These are phyloP conservation scores for Leucosporidium creatinivorum DNA, from an alignment of 768 basidiomycete genomes.

Conservation along the genomic window DNA sequence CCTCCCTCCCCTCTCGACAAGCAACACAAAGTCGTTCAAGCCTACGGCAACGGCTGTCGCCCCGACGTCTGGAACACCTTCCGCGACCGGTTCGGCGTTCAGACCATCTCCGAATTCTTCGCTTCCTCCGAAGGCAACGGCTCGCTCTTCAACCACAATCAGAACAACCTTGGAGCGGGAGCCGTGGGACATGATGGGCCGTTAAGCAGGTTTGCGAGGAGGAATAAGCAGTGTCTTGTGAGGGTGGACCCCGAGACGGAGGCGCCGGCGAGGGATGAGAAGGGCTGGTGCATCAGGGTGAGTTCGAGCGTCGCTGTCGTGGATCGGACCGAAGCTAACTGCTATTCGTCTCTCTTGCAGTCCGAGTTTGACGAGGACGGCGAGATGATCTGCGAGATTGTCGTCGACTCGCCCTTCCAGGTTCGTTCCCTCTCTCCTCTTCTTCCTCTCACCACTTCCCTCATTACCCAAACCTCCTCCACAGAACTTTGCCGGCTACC, in stretches of 20 bases:
- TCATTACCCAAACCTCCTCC: not conserved
- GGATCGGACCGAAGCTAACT: not conserved
- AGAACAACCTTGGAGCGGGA: constrained; percentile 16
- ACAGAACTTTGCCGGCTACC: constrained; percentile 21
- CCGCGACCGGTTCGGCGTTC: constrained; percentile 27
- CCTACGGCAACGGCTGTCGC: constrained; percentile 30
- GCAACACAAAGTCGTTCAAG: constrained; percentile 21
- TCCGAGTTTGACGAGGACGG: constrained; percentile 14
- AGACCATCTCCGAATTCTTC: constrained; percentile 28
- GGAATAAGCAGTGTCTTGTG: constrained; percentile 17
- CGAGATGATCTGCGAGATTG: constrained; percentile 25
- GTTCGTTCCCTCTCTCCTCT: not conserved
- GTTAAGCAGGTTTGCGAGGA: not conserved
- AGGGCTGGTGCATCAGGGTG: constrained; percentile 18
- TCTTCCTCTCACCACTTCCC: not conserved
- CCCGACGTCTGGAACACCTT: constrained; percentile 32
- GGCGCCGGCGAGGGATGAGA: constrained; percentile 16
- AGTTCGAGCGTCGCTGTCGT: not conserved
- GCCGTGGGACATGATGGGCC: constrained; percentile 23
- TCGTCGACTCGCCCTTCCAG: constrained; percentile 10
- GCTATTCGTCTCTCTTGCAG: not conserved
- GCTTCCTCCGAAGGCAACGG: constrained; percentile 20
- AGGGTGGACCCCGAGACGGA: constrained; percentile 27
- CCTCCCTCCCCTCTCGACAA: constrained; percentile 22
- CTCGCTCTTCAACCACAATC: constrained; percentile 8